phyloP scores from a whole-genome alignment of 1,139 yeast species.

The Hansenula anomala region DNA sequence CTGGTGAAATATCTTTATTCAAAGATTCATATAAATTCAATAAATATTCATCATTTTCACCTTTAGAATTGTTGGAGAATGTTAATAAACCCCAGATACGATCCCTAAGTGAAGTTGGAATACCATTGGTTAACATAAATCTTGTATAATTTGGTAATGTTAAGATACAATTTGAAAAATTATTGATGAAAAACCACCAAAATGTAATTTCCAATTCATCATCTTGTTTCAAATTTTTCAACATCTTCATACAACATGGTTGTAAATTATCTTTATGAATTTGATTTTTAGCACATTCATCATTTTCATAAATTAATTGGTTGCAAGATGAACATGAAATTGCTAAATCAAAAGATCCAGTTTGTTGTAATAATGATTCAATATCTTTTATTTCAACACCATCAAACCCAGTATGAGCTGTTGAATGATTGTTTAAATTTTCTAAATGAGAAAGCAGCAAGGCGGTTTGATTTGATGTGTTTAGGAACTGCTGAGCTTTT shows the following conservation, averaged over 20 bases:
- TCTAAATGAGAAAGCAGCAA: slow-evolving; percentile 7
- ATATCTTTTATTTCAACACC: slow-evolving; percentile 13
- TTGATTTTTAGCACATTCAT: slow-evolving; percentile 13
- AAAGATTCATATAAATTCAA: slow-evolving; percentile 35
- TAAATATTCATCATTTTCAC: slow-evolving; percentile 21
- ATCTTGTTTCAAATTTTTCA: slow-evolving; percentile 7
- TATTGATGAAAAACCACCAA: slow-evolving; percentile 42
- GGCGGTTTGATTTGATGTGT: background rate
- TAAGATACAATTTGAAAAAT: slow-evolving; percentile 41
- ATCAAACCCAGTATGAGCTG: background rate
- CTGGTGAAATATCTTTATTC: slow-evolving; percentile 38
- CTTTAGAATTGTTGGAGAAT: slow-evolving; percentile 15
- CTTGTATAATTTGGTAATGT: slow-evolving; percentile 45
- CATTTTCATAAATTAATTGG: slow-evolving; percentile 18
- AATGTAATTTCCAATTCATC: slow-evolving; percentile 33
- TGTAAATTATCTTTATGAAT: slow-evolving; percentile 8
- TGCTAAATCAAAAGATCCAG: slow-evolving; percentile 17
- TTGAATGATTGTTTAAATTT: background rate
- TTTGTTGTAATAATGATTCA: slow-evolving; percentile 5
- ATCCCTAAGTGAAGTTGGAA: slow-evolving; percentile 21
- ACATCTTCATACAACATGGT: slow-evolving; percentile 18
- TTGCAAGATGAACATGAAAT: slow-evolving; percentile 20
- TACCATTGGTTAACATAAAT: slow-evolving; percentile 22
- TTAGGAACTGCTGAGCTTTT: slow-evolving; percentile 6
- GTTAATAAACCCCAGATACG: slow-evolving; percentile 24